Base-by-base conservation (phyloP, 371 early-diverging fungal genomes). In the Mucor irregularis region DNA sequence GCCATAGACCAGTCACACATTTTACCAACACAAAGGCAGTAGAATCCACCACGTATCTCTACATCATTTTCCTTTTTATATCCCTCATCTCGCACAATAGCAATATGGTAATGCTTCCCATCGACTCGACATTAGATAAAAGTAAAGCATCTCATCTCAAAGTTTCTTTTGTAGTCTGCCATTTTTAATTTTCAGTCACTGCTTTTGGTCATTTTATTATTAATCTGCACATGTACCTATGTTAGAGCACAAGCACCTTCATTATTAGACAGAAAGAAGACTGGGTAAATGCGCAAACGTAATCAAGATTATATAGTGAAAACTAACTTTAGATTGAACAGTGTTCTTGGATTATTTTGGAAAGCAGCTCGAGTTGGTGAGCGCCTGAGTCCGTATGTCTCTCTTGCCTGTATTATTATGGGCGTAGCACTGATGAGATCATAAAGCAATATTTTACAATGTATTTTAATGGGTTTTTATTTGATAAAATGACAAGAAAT, bases 291-390 rank as follows among this genome's bases (percentile, higher is more conserved):
- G n/a, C 5, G 17, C n/a, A 14, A 26, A 19, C 6, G 7, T 33
- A n/a, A 21, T 5, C 3, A 22, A 17, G 1, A 24, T 30, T 10
- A 45, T 4, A 10, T 16, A 25, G 2, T 7, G 16, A 17, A 2
- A 34, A 11, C 11, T 45, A 26, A 46, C 26, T 38, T 17, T 4
- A 28, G 0, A 21, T 11, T 6, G 3, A 21, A 46, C 60, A 88
- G 93, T 17, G 56, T 92, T 4, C 69, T 89, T 43, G 94, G 95
- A 14, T 69, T 95, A 38, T 89, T 94, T 56, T 96, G 95, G 95
- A 96, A 96, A 65, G 84, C 87, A 13, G 92, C 95, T 26, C 81
- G 95, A 60, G 87, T 96, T 80, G 92, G 94, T 4, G 94, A 94
- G 65, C 85, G 94, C 28, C 74, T 94, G 45, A 88, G 89, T 48